Base-by-base conservation (phyloP, 345 rosid genomes). In the Pugionium cornutum region DNA sequence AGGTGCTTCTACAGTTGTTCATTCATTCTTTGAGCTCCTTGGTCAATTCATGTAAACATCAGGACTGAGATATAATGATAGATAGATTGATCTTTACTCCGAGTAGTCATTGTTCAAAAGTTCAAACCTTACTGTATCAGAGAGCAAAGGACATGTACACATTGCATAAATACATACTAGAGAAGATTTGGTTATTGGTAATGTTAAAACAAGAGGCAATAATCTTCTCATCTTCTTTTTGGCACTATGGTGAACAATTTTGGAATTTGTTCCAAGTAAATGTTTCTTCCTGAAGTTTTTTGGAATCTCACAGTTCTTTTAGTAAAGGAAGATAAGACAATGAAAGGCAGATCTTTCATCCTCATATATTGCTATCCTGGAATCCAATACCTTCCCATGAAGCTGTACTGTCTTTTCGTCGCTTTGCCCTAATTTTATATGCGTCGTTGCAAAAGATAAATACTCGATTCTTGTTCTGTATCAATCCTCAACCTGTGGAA, bases 331-430 rank as follows among this genome's bases (percentile, higher is more conserved):
- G 74, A 60, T 36, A 34, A 2, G 53, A 59, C 53, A 60, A 27
- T 9, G 8, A 51, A 51, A 69, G 9, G 46, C 27, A 33, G 8
- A 26, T 9, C 8, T 9, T 18, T 58, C 26, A 32, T 59, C 53
- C 34, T 58, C 45, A 31, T 45, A 4, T 37, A 8, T 32, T 52
- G 56, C 53, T 45, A 31, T 36, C 62, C 41, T 29, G 62, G 77
- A 73, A 73, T 73, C 77, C 52, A 44, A 60, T 73, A 10, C 68
- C 67, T 66, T 59, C 58, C n/a, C 68, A 32, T 39, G 39, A 39
- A 45, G 67, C 39, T 28, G 8, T 18, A 37, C 5, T 32, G 45
- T 46, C 35, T 43, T 18, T 43, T 53, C 52, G 4, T 53, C 53
- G 6, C 26, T 28, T 58, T 49, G 5, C 32, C 43, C 26, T 43